Percentiles rank a stretch among this genome's conserved stretches.
Conservation (phyloP, 345 rosid genomes). For the Moringa oleifera region DNA sequence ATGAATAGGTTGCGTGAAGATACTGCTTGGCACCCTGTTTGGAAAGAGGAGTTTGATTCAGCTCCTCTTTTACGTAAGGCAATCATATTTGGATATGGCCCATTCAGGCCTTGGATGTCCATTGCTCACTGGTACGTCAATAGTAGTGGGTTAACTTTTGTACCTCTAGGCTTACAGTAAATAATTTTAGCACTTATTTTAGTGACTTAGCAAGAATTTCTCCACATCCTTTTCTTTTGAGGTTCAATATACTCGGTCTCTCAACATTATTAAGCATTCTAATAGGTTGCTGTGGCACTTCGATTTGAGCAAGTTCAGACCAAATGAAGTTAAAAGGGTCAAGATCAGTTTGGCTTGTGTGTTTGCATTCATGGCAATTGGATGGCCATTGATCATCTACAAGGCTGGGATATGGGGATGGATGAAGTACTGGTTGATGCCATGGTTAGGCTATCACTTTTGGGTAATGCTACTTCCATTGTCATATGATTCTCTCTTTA, state of each 20-base stretch:
- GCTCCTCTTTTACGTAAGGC: conserved; percentile 63
- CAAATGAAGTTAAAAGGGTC: conserved; percentile 75
- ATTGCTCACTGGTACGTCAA: conserved; percentile 78
- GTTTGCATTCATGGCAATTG: conserved; percentile 86
- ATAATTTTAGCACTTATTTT: too few relatives aligned
- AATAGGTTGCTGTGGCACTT: conserved; percentile 84
- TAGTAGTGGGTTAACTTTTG: conserved; percentile 1
- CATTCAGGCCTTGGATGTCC: conserved; percentile 95
- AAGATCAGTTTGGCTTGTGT: conserved; percentile 94
- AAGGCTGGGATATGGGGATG: conserved; percentile 84
- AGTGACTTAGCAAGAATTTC: too few relatives aligned
- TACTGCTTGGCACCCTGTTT: conserved; percentile 95
- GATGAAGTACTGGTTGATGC: conserved; percentile 94
- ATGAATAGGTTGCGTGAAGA: conserved; percentile 65
- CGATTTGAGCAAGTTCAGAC: conserved; percentile 75
- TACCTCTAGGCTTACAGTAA: not conserved
- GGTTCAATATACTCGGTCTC: not conserved
- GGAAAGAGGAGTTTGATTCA: conserved; percentile 62
- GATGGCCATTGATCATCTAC: conserved; percentile 87
- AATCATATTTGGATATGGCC: conserved; percentile 75
- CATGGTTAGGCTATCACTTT: conserved; percentile 93
- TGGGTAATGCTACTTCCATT: conserved; percentile 50
- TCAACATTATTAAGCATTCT: conserved; percentile 14
- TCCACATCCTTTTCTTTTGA: too few relatives aligned
- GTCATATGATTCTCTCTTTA: conserved; percentile 7